Conservation (phyloP, 2,329 filamentous ascomycete species). For the Aspergillus oerlinghausenensis region DNA sequence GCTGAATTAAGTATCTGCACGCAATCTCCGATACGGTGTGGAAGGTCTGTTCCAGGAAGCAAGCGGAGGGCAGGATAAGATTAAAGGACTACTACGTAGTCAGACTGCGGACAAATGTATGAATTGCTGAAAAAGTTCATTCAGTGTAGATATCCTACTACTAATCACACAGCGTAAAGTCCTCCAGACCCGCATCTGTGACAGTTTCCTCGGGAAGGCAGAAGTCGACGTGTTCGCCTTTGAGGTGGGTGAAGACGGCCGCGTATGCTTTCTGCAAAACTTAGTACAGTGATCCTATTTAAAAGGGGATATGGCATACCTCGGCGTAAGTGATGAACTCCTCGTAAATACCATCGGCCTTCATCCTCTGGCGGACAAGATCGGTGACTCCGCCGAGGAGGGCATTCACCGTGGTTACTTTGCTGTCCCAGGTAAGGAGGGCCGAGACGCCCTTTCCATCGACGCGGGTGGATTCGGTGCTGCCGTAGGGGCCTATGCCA, state of each 20-base stretch:
- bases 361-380: slow-evolving; percentile 37
- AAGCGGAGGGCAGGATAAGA: neutral
- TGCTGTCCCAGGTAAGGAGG: slow-evolving; percentile 44
- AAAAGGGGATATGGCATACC: neutral
- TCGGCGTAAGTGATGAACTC: slow-evolving; percentile 21
- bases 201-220: slow-evolving; percentile 4
- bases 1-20: too few relatives aligned
- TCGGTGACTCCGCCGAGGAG: slow-evolving; percentile 38
- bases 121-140: neutral
- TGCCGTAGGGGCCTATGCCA: slow-evolving; percentile 31
- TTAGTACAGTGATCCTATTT: neutral
- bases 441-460: slow-evolving; percentile 39
- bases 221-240: slow-evolving; percentile 10
- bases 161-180: neutral
- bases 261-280: slow-evolving; percentile 7
- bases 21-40: too few relatives aligned
- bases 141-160: neutral
- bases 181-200: neutral
- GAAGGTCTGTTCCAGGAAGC: neutral
- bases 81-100: neutral
- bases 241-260: slow-evolving; percentile 8
- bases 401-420: slow-evolving; percentile 39
- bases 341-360: slow-evolving; percentile 34
- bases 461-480: slow-evolving; percentile 38
- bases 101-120: neutral